A percentile compares a stretch with the other conserved stretches of the same genome.
Evolutionary conservation across 257 asterid genomes (phyloP).

Genomic region (Salvia rosmarinus): DNA sequence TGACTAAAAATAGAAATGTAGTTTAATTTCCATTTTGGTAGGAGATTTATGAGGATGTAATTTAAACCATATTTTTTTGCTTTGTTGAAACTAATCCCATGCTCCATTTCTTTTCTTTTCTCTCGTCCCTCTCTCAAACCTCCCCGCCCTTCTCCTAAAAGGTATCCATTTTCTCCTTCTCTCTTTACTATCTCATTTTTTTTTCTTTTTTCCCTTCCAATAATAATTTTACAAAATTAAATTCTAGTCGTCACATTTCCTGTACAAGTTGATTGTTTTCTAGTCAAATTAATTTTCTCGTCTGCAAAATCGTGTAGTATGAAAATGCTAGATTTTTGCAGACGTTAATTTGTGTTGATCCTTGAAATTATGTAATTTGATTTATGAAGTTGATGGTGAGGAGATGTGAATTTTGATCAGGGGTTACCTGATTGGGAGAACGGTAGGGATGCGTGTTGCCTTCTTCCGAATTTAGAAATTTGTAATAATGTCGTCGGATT

Average conservation of each 20-base stretch:
- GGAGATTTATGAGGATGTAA: constrained; percentile 50
- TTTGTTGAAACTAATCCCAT: constrained; percentile 44
- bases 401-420: constrained; percentile 30
- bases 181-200: not conserved
- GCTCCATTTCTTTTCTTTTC: constrained; percentile 44
- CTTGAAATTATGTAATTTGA: not conserved
- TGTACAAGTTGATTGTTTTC: not conserved
- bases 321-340: not conserved
- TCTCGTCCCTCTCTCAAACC: constrained; percentile 39
- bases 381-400: constrained; percentile 6
- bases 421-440: constrained; percentile 50
- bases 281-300: not conserved
- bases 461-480: constrained; percentile 17
- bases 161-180: constrained; percentile 38
- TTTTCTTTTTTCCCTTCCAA: not conserved
- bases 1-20: constrained; percentile 17
- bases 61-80: constrained; percentile 38
- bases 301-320: constrained; percentile 21
- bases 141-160: constrained; percentile 71
- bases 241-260: too few relatives aligned
- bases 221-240: not conserved
- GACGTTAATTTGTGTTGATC: constrained; percentile 9
- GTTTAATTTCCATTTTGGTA: constrained; percentile 37
- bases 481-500: constrained; percentile 31
- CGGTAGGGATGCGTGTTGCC: constrained; percentile 51